A percentile compares a stretch with the other conserved stretches of the same genome.
These are phyloP conservation scores for Penicillium pancosmium DNA, from an alignment of 495 filamentous ascomycete species.

Conservation along the genomic window DNA sequence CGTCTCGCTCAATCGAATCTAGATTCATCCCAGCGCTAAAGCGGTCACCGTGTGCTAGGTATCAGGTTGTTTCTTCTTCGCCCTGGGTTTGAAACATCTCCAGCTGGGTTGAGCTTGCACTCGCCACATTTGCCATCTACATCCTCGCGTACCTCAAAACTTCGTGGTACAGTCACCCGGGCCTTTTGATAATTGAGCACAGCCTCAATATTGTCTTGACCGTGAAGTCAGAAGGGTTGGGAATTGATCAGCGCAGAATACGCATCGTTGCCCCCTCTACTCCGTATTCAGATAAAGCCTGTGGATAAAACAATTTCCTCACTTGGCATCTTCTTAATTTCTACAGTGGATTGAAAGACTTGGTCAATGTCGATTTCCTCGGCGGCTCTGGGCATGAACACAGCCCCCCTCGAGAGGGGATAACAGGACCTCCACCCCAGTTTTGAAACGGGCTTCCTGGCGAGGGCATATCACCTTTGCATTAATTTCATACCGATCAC, in stretches of 20 bases:
- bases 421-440: background rate
- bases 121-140: background rate
- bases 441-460: conserved; percentile 1
- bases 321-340: conserved; percentile 12
- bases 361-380: background rate
- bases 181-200: background rate
- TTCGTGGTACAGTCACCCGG: background rate
- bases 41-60: background rate
- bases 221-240: background rate
- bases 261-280: background rate
- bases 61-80: background rate
- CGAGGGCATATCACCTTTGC: background rate
- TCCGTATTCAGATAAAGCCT: background rate
- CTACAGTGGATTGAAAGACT: background rate
- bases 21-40: conserved; percentile 1
- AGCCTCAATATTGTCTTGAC: too few species aligned
- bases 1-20: background rate
- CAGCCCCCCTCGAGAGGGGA: conserved; percentile 9
- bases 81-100: background rate
- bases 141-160: background rate
- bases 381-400: conserved; percentile 13
- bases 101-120: background rate
- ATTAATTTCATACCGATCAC: conserved; percentile 15
- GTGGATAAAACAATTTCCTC: conserved; percentile 3
- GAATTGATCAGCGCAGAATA: conserved; percentile 3